Base-by-base conservation (phyloP, 176 grass and related monocot genomes). In the Calamus simplicifolius region DNA sequence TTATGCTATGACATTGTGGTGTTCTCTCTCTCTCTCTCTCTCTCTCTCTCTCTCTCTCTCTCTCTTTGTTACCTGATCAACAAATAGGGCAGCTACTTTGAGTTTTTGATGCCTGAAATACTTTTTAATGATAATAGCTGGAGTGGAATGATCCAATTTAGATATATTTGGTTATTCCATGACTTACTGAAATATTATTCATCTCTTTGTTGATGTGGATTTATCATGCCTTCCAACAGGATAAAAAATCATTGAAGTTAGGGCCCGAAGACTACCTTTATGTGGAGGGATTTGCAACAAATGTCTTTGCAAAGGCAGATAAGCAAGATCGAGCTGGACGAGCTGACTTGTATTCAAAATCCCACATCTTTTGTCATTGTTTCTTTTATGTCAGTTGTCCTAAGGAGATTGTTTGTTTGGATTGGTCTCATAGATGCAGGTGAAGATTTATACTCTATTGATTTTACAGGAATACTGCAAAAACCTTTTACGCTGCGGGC, bases 401-500 rank as follows among this genome's bases (percentile, higher is more conserved):
- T 23, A 23, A 23, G 21, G 21, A 23, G 21, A 23, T 23, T 23
- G 21, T 23, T 23, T 23, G 21, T 58, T 26, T 23, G 2, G 35
- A 10, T 59, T 27, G 48, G 16, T 69, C 48, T 28, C 16, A 10
- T 56, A 55, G 52, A 74, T 51, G 1, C 64, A 51, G 52, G 13
- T 48, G 5, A 74, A 73, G 73, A 54, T 51, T 63, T 28, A n/a
- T 61, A 51, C 25, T 26, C 21, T 38, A 13, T 69, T 68, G 50
- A 2, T 79, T 51, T 70, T 75, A 66, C 69, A 97, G 93, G 81
- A 89, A 85, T 72, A 98, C 94, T 51, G 94, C 94, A 53, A 98
- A 98, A 75, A 98, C 88, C 19, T 98, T 93, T 74, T 98, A 98
- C 85, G 87, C 93, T 21, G 88, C 87, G 18, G 92, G 93, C 64